Percentiles rank a stretch among this genome's conserved stretches.
These are phyloP conservation scores for Cinnamomum chago DNA, from an alignment of 164 flowering plant species.

Conservation along the genomic window DNA sequence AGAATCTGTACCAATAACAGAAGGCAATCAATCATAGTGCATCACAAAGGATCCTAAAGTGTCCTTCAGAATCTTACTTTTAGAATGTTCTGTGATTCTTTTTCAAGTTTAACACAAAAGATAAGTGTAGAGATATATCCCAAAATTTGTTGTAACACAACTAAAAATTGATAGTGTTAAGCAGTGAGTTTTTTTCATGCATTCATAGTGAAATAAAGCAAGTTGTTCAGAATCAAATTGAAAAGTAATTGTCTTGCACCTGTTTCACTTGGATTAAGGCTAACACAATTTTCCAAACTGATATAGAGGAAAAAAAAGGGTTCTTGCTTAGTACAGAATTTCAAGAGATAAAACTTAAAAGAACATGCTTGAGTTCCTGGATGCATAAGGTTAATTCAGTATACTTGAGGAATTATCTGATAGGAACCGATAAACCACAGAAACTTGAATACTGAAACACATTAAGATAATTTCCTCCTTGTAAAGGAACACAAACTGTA, in stretches of 20 bases:
- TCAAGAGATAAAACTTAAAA: background rate
- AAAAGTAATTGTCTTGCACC: background rate
- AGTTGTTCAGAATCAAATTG: background rate
- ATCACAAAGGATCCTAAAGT: background rate
- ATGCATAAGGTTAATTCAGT: background rate
- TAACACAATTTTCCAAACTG: background rate
- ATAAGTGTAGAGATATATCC: background rate
- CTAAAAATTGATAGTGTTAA: background rate
- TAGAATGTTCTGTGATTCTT: background rate
- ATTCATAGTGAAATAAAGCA: background rate
- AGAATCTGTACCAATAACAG: constrained; percentile 39
- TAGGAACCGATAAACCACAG: background rate
- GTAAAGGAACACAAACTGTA: background rate
- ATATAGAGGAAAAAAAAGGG: background rate
- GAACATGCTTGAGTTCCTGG: background rate
- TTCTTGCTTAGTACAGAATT: background rate
- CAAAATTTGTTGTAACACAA: background rate
- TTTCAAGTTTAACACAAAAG: background rate
- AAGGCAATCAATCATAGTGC: constrained; percentile 5
- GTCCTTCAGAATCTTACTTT: background rate
- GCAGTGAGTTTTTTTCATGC: background rate
- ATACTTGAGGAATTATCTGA: background rate
- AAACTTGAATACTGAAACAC: background rate
- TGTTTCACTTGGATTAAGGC: background rate
- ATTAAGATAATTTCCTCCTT: background rate